A percentile compares a stretch with the other conserved stretches of the same genome.
Evolutionary conservation across 192 early-diverging fungal species (phyloP).

Genomic region (Radiomyces spectabilis): DNA sequence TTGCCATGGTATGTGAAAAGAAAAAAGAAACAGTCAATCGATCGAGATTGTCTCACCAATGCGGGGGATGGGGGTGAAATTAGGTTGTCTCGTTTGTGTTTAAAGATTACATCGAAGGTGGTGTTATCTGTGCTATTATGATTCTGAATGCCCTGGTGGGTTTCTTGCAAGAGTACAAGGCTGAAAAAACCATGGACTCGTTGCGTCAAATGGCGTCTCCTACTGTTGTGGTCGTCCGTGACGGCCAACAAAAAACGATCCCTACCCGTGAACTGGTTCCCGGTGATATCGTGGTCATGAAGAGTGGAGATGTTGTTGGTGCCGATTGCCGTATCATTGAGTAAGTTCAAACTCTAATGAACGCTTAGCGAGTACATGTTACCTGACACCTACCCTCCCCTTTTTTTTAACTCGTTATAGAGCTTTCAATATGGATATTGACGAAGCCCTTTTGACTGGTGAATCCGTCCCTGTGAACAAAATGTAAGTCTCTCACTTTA

Average conservation of each 20-base stretch:
- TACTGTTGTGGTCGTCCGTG: slow-evolving; percentile 79
- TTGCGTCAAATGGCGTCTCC: slow-evolving; percentile 84
- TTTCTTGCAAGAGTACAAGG: slow-evolving; percentile 93
- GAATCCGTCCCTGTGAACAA: slow-evolving; percentile 86
- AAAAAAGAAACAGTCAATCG: slow-evolving; percentile 19
- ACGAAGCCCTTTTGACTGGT: slow-evolving; percentile 91
- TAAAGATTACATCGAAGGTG: slow-evolving; percentile 65
- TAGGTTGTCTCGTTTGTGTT: slow-evolving; percentile 56
- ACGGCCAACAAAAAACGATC: slow-evolving; percentile 64
- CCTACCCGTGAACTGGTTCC: slow-evolving; percentile 78
- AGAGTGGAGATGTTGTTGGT: slow-evolving; percentile 93
- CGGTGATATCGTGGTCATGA: slow-evolving; percentile 88
- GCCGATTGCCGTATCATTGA: slow-evolving; percentile 79
- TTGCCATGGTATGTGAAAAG: slow-evolving; percentile 41
- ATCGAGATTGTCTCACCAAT: too few species aligned
- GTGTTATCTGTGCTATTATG: slow-evolving; percentile 76
- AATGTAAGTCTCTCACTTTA: slow-evolving; percentile 19
- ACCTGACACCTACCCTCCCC: not conserved
- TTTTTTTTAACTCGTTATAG: slow-evolving; percentile 31
- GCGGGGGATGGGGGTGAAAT: too few species aligned
- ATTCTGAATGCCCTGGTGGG: slow-evolving; percentile 86
- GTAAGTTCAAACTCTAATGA: slow-evolving; percentile 10
- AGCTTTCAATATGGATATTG: slow-evolving; percentile 82
- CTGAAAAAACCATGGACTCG: slow-evolving; percentile 92
- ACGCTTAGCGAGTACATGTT: not conserved